Percentiles rank a stretch among this genome's conserved stretches.
Conservation (phyloP, 495 filamentous ascomycete species). For the Aspergillus taichungensis region DNA sequence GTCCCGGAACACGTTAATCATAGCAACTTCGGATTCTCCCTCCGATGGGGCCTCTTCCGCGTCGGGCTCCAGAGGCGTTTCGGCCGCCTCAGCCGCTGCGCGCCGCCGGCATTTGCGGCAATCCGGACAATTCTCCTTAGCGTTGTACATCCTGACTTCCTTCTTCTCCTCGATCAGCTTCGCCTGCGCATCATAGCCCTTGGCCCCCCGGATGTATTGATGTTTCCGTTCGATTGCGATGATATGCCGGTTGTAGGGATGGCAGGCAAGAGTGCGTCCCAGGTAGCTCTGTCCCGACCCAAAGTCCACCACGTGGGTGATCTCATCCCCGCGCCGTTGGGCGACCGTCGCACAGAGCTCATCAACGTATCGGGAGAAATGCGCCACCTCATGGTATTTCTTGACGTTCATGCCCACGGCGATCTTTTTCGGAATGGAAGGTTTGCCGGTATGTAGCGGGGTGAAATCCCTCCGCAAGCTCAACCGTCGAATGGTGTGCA, state of each 20-base stretch:
- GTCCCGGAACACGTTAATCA: constrained; percentile 31
- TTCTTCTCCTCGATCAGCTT: constrained; percentile 52
- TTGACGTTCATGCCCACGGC: constrained; percentile 92
- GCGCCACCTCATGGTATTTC: constrained; percentile 81
- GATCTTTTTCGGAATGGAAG: constrained; percentile 54
- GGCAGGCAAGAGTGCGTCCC: constrained; percentile 73
- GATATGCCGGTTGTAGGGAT: constrained; percentile 77
- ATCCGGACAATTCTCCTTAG: constrained; percentile 52
- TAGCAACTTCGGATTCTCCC: constrained; percentile 22
- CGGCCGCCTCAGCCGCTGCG: constrained; percentile 14
- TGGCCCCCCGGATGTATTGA: constrained; percentile 77
- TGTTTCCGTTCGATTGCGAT: constrained; percentile 85
- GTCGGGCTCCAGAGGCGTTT: constrained; percentile 18
- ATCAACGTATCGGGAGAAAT: constrained; percentile 56
- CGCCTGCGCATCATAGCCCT: constrained; percentile 69
- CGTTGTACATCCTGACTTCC: constrained; percentile 52
- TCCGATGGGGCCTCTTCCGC: constrained; percentile 25
- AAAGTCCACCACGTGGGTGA: constrained; percentile 91
- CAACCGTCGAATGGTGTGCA: constrained; percentile 62
- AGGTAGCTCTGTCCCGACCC: constrained; percentile 96
- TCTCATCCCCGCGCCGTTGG: constrained; percentile 39
- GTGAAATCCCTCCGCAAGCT: constrained; percentile 55
- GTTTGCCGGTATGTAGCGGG: constrained; percentile 19
- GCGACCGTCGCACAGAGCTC: constrained; percentile 45
- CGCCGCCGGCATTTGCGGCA: constrained; percentile 10